These are phyloP conservation scores for Escovopsis sp. DNA, from an alignment of 2,329 filamentous ascomycete genomes.

Conservation along the genomic window DNA sequence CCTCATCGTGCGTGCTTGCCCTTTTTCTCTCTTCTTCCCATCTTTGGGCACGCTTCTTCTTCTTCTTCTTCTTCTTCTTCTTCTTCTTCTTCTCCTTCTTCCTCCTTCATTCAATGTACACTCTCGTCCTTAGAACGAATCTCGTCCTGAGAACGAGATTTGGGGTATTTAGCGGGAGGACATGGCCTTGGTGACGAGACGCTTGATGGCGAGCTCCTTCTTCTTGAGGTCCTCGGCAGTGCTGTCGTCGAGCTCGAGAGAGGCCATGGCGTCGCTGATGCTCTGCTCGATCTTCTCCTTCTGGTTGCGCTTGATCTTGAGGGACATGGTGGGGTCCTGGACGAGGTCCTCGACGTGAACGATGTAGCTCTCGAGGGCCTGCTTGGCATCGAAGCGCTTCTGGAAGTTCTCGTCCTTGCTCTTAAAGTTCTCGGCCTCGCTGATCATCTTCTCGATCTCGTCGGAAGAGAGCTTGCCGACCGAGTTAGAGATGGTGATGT, in stretches of 20 bases:
- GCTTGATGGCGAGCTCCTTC: slow-evolving; percentile 97
- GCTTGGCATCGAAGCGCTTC: slow-evolving; percentile 98
- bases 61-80: too few species aligned
- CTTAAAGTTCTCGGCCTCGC: slow-evolving; percentile 98
- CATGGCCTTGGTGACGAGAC: slow-evolving; percentile 97
- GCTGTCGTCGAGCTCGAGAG: slow-evolving; percentile 91
- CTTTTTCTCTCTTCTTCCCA: too few species aligned
- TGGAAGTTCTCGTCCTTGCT: slow-evolving; percentile 92
- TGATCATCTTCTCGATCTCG: slow-evolving; percentile 98
- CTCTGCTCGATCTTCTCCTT: slow-evolving; percentile 99
- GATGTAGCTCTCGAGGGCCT: slow-evolving; percentile 99
- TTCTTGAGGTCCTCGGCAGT: slow-evolving; percentile 93
- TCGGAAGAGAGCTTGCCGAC: slow-evolving; percentile 90
- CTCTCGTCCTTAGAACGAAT: slow-evolving; percentile 5
- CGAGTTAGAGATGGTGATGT: slow-evolving; percentile 99
- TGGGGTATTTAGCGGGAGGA: slow-evolving; percentile 58
- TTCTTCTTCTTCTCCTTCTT: slow-evolving; percentile 4
- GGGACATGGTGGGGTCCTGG: slow-evolving; percentile 84
- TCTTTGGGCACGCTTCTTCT: slow-evolving; percentile 1
- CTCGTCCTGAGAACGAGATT: too few species aligned
- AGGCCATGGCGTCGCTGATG: slow-evolving; percentile 91
- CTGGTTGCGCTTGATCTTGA: slow-evolving; percentile 97
- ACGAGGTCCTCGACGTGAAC: slow-evolving; percentile 97
- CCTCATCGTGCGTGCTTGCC: too few species aligned
- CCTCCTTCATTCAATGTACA: slow-evolving; percentile 7